These are phyloP conservation scores for Triticum monococcum DNA, from an alignment of 176 grass and related monocot genomes.

Conservation along the genomic window DNA sequence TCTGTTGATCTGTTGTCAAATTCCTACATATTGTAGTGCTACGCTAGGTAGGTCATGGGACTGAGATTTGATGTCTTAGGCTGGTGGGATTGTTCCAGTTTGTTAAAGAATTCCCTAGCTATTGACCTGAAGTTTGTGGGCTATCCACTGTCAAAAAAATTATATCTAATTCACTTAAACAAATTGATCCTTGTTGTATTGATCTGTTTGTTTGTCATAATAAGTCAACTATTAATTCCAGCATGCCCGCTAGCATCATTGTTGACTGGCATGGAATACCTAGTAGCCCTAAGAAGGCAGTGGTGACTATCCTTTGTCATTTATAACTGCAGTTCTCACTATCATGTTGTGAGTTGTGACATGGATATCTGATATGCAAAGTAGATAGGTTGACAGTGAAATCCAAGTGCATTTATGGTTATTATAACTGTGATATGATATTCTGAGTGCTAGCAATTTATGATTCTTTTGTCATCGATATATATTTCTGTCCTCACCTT, in stretches of 20 bases:
- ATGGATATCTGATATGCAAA: slow-evolving; percentile 1
- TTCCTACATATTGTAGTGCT: not conserved
- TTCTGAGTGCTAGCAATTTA: not conserved
- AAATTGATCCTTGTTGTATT: not conserved
- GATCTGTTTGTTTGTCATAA: not conserved
- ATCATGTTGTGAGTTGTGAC: not conserved
- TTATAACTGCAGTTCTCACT: not conserved
- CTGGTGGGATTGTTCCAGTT: not conserved
- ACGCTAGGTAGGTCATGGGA: not conserved
- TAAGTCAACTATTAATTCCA: not conserved
- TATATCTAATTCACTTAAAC: not conserved
- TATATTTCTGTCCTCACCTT: not conserved
- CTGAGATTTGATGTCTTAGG: not conserved
- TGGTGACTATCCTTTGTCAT: not conserved
- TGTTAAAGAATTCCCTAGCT: not conserved
- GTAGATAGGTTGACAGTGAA: not conserved
- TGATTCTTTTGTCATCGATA: not conserved
- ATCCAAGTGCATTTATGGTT: not conserved
- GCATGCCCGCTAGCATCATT: not conserved
- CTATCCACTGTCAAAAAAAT: not conserved
- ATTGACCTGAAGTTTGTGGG: not conserved
- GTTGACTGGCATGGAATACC: not conserved
- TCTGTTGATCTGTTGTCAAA: not conserved
- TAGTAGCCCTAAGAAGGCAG: not conserved
- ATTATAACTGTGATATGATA: not conserved